Evolutionary conservation across 768 basidiomycete genomes (phyloP).

Genomic region (Xerocomellus dryophilus): DNA sequence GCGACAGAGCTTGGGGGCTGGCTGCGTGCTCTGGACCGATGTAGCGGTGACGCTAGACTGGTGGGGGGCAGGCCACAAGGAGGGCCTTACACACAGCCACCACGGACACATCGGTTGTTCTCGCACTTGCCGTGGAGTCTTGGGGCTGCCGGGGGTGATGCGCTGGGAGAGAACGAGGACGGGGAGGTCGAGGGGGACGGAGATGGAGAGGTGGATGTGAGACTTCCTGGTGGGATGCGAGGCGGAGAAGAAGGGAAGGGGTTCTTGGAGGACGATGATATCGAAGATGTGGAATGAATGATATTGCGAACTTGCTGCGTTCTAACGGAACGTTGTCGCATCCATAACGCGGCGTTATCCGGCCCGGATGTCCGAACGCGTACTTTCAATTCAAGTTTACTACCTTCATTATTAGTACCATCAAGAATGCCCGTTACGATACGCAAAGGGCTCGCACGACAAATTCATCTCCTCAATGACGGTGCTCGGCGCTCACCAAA

Average conservation of each 20-base stretch:
- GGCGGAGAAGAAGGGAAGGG: constrained; percentile 36
- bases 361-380: neutral
- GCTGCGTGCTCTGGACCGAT: constrained; percentile 46
- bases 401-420: neutral
- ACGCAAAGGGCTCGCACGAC: constrained; percentile 2
- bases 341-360: neutral
- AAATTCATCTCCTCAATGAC: neutral
- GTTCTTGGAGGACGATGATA: constrained; percentile 60
- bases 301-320: neutral
- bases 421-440: constrained; percentile 5
- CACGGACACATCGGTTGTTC: constrained; percentile 46
- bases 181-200: constrained; percentile 23
- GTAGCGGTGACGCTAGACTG: neutral
- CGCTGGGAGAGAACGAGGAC: constrained; percentile 30
- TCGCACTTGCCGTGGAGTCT: constrained; percentile 48
- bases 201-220: constrained; percentile 32
- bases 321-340: neutral
- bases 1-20: constrained; percentile 58
- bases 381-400: neutral
- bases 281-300: constrained; percentile 41
- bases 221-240: constrained; percentile 24
- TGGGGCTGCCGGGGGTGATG: constrained; percentile 22
- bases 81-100: constrained; percentile 3
- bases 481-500: neutral
- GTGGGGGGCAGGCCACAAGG: neutral